Evolutionary conservation across 805 yeast genomes (phyloP), one percentile per base, ranked within the genome.

Genomic region (Metschnikowia baotianmanensis): DNA sequence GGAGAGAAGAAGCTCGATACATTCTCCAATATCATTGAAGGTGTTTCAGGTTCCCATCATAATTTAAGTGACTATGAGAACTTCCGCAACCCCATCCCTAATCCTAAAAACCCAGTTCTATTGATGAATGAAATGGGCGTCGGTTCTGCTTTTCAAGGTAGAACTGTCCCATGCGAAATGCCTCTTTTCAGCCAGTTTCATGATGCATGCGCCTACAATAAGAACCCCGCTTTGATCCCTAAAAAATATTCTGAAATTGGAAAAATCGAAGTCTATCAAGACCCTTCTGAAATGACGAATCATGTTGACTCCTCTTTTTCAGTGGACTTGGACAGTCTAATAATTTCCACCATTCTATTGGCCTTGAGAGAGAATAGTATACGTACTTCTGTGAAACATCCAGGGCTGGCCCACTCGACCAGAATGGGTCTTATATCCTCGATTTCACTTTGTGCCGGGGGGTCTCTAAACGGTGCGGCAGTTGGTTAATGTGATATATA

Each of bases 141-240:
- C 17, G 20, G 20, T 13, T 16, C 46, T 9, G 16, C 47, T 11
- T 31, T 27, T 51, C 46, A 34, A 11, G 25, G 23, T 23, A 28
- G 24, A 21, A 47, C 48, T 45, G 48, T 65, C 11, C 64, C 71
- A 11, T 48, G 53, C 40, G 54, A 61, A 12, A 43, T 59, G 37
- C 74, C 74, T 1, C 72, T 73, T 1, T 69, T 69, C 48, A 72
- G 71, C 6, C 43, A 47, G 5, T 65, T 60, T 32, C 53, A 52
- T 32, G 71, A 67, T 42, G 43, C 62, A 1, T 33, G 57, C 16
- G 42, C 51, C 7, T 66, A 63, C 43, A 25, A 48, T 16, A 45
- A 50, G 18, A 41, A 39, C 7, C 31, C 48, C 16, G 51, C 48
- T 22, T 20, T 60, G 2, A 36, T 65, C n/a, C 74, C 72, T n/a